Conservation (phyloP, 306 rosid species). For the Casuarina glauca region DNA sequence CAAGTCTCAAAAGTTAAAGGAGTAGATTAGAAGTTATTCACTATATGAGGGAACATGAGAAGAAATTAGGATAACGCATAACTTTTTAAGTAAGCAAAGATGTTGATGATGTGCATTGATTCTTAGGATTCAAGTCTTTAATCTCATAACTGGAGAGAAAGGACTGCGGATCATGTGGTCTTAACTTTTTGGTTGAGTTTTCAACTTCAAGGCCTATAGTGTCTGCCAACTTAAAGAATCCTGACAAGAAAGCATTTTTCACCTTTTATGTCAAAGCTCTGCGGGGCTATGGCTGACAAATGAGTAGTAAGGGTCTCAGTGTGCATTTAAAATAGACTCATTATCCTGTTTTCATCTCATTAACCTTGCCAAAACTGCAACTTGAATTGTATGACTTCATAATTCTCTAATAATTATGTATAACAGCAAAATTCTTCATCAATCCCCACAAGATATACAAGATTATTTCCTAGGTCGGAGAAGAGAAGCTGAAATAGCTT, state of each 20-base stretch:
- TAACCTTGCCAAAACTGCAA: slow-evolving; percentile 5
- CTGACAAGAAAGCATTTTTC: background rate
- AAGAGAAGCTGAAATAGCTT: background rate
- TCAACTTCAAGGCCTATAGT: background rate
- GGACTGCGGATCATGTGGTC: background rate
- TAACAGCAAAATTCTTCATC: background rate
- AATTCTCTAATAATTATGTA: slow-evolving; percentile 8
- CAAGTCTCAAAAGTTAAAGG: slow-evolving; percentile 8
- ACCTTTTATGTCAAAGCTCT: slow-evolving; percentile 12
- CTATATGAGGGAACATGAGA: background rate
- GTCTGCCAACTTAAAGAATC: slow-evolving; percentile 8
- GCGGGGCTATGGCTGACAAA: background rate
- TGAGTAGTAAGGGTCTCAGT: background rate
- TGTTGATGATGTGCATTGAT: background rate
- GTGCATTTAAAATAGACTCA: background rate
- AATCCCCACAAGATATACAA: slow-evolving; percentile 11
- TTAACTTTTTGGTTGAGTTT: background rate
- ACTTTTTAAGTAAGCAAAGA: background rate
- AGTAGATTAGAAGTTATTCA: slow-evolving; percentile 2
- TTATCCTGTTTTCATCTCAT: slow-evolving; percentile 8
- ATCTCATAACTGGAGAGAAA: background rate
- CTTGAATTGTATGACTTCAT: background rate
- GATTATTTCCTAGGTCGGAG: slow-evolving; percentile 1
- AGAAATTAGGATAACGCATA: background rate
- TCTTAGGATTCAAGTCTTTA: background rate